A percentile compares a stretch with the other conserved stretches of the same genome.
Evolutionary conservation across 352 stramenopile genomes (phyloP).

Genomic region (Elongisporangium anandrum): DNA sequence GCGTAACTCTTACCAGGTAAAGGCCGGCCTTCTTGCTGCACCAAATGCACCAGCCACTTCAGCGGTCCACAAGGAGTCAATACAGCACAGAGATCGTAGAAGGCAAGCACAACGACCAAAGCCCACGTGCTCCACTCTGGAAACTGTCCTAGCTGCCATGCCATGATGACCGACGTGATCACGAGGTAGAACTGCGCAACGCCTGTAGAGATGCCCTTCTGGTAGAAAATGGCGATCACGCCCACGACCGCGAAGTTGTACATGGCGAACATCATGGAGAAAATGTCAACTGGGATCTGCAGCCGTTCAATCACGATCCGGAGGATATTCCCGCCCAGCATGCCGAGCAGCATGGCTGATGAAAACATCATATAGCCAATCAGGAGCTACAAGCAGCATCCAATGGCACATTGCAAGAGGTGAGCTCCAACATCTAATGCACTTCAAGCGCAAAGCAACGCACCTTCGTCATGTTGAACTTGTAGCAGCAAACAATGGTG

Average conservation of each 20-base stretch:
- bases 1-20: slow-evolving; percentile 70
- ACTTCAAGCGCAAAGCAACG: slow-evolving; percentile 2
- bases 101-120: slow-evolving; percentile 92
- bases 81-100: slow-evolving; percentile 99
- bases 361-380: slow-evolving; percentile 91
- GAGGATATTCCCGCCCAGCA: slow-evolving; percentile 84
- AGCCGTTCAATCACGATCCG: slow-evolving; percentile 65
- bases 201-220: slow-evolving; percentile 73
- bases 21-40: slow-evolving; percentile 86
- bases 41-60: slow-evolving; percentile 93
- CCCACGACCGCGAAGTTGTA: slow-evolving; percentile 92
- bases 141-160: slow-evolving; percentile 97
- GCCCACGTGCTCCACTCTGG: slow-evolving; percentile 93
- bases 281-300: slow-evolving; percentile 50
- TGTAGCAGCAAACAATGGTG: slow-evolving; percentile 89
- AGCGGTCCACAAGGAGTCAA: slow-evolving; percentile 98
- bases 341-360: slow-evolving; percentile 78
- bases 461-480: slow-evolving; percentile 85
- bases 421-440: neutral
- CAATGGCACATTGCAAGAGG: neutral
- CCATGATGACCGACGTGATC: slow-evolving; percentile 96
- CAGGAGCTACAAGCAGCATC: slow-evolving; percentile 43
- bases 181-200: slow-evolving; percentile 95
- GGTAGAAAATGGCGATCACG: slow-evolving; percentile 89
- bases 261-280: slow-evolving; percentile 76